Evolutionary conservation across 495 filamentous ascomycete species (phyloP).

Genomic region (Mytilinidion resinicola): DNA sequence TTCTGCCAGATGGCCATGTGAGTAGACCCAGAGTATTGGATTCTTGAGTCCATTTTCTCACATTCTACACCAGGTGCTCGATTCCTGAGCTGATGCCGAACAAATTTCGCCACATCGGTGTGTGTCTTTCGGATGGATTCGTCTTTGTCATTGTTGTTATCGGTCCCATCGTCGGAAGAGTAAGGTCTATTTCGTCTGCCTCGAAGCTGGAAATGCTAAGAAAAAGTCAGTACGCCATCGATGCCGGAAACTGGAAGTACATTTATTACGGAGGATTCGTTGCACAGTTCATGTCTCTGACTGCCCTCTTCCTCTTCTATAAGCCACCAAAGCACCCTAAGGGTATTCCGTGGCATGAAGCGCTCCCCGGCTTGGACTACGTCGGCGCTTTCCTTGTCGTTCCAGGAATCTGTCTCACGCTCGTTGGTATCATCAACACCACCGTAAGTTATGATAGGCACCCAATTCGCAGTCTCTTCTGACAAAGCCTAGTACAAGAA

Average conservation of each 20-base stretch:
- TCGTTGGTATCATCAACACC: constrained; percentile 34
- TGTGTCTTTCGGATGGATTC: constrained; percentile 21
- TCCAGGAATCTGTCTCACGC: constrained; percentile 34
- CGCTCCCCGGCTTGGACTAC: constrained; percentile 30
- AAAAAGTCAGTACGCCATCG: constrained; percentile 16
- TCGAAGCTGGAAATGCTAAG: too few species aligned
- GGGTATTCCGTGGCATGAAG: constrained; percentile 32
- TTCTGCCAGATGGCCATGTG: constrained; percentile 30
- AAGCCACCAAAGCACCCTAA: constrained; percentile 32
- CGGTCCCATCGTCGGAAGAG: constrained; percentile 23
- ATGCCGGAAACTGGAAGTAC: constrained; percentile 23
- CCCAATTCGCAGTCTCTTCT: too few species aligned
- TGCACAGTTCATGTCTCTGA: constrained; percentile 21
- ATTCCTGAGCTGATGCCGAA: constrained; percentile 27
- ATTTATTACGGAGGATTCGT: constrained; percentile 29
- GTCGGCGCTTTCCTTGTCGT: constrained; percentile 30
- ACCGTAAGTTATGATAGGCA: not conserved
- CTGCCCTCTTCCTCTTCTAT: constrained; percentile 20
- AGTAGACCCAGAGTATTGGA: too few species aligned
- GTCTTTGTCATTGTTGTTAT: constrained; percentile 26
- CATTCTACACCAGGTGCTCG: not conserved
- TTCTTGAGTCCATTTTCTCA: too few species aligned
- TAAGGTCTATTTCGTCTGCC: not conserved
- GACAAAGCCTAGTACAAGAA: constrained; percentile 9
- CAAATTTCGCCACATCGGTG: constrained; percentile 27